phyloP scores from a whole-genome alignment of 2,329 filamentous ascomycete species.

The Fusarium illudens region DNA sequence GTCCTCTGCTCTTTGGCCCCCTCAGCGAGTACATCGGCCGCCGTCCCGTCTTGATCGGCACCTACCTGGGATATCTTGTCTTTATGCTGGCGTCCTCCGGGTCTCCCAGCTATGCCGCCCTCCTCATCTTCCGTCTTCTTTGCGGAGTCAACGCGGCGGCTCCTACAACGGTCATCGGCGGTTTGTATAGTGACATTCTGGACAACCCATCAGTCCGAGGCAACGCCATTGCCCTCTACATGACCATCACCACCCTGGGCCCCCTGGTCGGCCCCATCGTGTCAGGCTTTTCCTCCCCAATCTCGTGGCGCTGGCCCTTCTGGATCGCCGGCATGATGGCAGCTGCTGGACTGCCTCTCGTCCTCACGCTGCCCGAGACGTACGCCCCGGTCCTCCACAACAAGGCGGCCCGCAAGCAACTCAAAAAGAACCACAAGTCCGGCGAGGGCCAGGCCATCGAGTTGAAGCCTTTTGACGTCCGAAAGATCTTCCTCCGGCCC shows the following conservation, averaged over 20 bases:
- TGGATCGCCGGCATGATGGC: conserved; percentile 50
- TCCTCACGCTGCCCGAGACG: conserved; percentile 54
- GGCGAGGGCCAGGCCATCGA: conserved; percentile 50
- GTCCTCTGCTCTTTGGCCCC: conserved; percentile 47
- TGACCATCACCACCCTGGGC: conserved; percentile 46
- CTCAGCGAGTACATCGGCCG: conserved; percentile 49
- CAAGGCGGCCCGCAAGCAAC: conserved; percentile 56
- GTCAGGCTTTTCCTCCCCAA: conserved; percentile 59
- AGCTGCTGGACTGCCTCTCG: conserved; percentile 41
- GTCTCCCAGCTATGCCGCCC: conserved; percentile 52
- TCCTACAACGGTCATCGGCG: conserved; percentile 47
- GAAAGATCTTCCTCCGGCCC: conserved; percentile 60
- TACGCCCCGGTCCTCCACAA: conserved; percentile 62
- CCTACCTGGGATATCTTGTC: conserved; percentile 46
- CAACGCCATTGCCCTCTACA: conserved; percentile 47
- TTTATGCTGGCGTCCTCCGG: conserved; percentile 50
- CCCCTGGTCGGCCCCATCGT: conserved; percentile 60
- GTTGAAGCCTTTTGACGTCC: conserved; percentile 49
- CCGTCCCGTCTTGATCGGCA: conserved; percentile 46
- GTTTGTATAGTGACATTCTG: conserved; percentile 47
- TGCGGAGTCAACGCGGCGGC: conserved; percentile 47
- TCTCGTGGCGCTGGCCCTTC: conserved; percentile 53
- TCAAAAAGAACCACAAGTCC: conserved; percentile 49
- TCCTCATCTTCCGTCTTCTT: conserved; percentile 53
- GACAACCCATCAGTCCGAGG: conserved; percentile 45